Base-by-base conservation (phyloP, 345 rosid species). In the Hypericum perforatum region DNA sequence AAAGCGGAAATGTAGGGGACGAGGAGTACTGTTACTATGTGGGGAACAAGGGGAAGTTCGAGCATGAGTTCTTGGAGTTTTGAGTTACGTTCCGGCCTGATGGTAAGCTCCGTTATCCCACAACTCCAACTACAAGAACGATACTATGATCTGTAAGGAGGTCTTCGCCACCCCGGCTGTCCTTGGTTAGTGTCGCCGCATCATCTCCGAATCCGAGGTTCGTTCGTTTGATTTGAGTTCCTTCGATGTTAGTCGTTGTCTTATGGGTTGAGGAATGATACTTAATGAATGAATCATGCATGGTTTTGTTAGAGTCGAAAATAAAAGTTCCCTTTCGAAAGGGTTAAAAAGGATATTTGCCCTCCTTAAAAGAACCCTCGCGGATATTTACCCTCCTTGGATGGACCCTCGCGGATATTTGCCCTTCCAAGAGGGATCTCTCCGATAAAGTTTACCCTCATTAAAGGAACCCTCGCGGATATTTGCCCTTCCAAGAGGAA, bases 61-160 rank as follows among this genome's bases (percentile, higher is more conserved):
- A 97, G 2, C 98, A 89, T 75, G 97, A 92, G 84, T 92, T 92
- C 68, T 47, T 92, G 66, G 98, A 92, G 89, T 92, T 92, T 92
- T 76, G 97, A 88, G 84, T 92, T 92, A 74, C 64, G 84, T 92
- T 92, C 75, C 64, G 95, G 70, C 79, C 89, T 0, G 97, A 85
- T 46, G 97, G 98, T 14, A 92, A 92, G 80, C 97, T 92, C 58
- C 86, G 98, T 5, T 92, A 92, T 70, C 97, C 98, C 54, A 92
- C 67, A 92, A 92, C 75, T 92, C 97, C 39, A 92, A 92, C 76
- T 92, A 92, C 88, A 92, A 92, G 72, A 92, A 92, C 81, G 97
- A 92, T 74, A 88, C 91, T 49, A 92, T 92, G 87, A 92, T 89
- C 70, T 94, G 98, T 46, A 92, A 92, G 62, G 97, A 92, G 72